Conservation (phyloP, 2,329 filamentous ascomycete genomes). For the Penicillium brevicompactum region DNA sequence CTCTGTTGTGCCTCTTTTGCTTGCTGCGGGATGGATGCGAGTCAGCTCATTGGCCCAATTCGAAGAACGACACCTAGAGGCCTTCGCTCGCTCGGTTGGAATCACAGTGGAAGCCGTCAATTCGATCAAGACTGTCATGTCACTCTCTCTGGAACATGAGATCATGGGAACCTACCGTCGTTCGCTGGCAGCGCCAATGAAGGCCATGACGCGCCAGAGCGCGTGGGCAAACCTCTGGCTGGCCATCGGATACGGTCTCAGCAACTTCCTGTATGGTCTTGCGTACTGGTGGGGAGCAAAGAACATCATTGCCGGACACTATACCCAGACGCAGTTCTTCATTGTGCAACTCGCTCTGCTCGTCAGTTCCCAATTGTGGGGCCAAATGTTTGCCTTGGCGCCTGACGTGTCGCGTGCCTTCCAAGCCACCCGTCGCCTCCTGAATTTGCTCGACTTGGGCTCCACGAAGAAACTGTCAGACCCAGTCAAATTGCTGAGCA, state of each 20-base stretch:
- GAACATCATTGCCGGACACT: constrained; percentile 66
- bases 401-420: constrained; percentile 70
- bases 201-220: constrained; percentile 50
- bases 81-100: constrained; percentile 52
- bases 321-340: constrained; percentile 69
- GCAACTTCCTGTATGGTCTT: constrained; percentile 70
- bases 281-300: constrained; percentile 79
- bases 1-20: constrained; percentile 66
- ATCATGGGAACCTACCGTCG: constrained; percentile 47
- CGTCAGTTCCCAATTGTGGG: constrained; percentile 70
- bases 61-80: constrained; percentile 55
- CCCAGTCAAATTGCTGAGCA: neutral
- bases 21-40: constrained; percentile 69
- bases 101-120: constrained; percentile 54
- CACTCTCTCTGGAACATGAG: constrained; percentile 54
- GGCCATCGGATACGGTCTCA: constrained; percentile 45
- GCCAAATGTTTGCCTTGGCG: constrained; percentile 72
- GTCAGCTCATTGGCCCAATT: constrained; percentile 60
- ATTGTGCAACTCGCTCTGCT: constrained; percentile 71
- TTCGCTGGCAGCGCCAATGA: constrained; percentile 48
- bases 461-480: constrained; percentile 8
- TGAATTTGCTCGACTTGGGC: constrained; percentile 41
- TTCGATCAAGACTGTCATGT: constrained; percentile 55
- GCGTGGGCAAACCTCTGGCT: constrained; percentile 48
- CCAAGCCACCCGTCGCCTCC: constrained; percentile 60